phyloP scores from a whole-genome alignment of 164 flowering plant species.

The Tetracentron sinense region DNA sequence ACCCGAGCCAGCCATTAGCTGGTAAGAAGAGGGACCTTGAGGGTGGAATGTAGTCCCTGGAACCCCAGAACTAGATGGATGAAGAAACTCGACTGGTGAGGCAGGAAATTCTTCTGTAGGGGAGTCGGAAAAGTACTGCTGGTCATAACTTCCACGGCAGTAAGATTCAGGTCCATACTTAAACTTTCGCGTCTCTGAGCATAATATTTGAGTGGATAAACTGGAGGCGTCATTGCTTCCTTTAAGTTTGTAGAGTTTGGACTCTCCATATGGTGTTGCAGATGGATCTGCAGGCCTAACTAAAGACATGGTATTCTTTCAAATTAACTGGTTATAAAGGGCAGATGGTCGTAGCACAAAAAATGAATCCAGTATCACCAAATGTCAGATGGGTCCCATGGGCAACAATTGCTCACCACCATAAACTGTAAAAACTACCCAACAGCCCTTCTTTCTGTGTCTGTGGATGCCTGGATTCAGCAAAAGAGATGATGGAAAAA shows the following conservation, averaged over 20 bases:
- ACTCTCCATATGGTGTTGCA: slow-evolving; percentile 36
- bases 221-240: slow-evolving; percentile 30
- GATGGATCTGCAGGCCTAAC: slow-evolving; percentile 55
- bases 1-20: slow-evolving; percentile 19
- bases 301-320: slow-evolving; percentile 36
- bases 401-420: background rate
- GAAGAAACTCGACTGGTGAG: slow-evolving; percentile 17
- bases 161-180: slow-evolving; percentile 33
- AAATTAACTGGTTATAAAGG: background rate
- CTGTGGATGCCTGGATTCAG: background rate
- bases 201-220: slow-evolving; percentile 32
- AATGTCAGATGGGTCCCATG: background rate
- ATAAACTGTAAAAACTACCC: background rate
- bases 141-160: slow-evolving; percentile 42
- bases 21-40: slow-evolving; percentile 25
- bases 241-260: slow-evolving; percentile 37
- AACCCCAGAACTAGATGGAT: slow-evolving; percentile 28
- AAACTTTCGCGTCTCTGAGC: slow-evolving; percentile 36
- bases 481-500: background rate
- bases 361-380: background rate
- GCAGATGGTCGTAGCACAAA: background rate
- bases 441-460: background rate
- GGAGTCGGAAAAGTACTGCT: slow-evolving; percentile 51
- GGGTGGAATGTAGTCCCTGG: slow-evolving; percentile 28
- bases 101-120: slow-evolving; percentile 38